Base-by-base conservation (phyloP, 352 stramenopile genomes). In the Phytophthora hybrid region DNA sequence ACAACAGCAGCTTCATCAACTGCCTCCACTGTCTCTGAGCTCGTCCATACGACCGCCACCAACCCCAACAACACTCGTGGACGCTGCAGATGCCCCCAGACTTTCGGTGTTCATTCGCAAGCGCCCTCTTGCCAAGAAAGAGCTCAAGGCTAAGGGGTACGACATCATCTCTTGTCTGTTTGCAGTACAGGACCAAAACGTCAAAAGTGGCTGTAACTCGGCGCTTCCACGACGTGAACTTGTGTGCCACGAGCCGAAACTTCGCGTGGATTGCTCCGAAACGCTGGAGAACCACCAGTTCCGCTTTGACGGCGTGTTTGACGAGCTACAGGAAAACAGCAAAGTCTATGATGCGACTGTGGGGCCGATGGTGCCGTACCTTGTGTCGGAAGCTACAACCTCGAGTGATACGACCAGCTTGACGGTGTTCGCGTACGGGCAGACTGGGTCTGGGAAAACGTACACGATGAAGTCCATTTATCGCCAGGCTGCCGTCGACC, bases 341-440 rank as follows among this genome's bases (percentile, higher is more conserved):
- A 79, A 97, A 16, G 89, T 99, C 16, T 99, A 99, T 75, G 53
- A 87, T 5, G 60, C 81, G 9, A 86, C 85, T 1, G 82, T 93
- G 3, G 84, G 84, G 0, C 85, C 85, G 0, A 76, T 92, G 63
- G 60, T 95, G 18, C 84, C 84, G 3, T 89, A 75, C 57, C 69
- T 93, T 31, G 44, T 82, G 34, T 66, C 59, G 1, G 26, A 66
- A 63, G 64, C 52, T 2, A 71, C 44, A 49, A 11, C 59, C 31
- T 74, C 66, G 0, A 44, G 29, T 23, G 37, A 91, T 46, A 76
- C 66, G 1, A 77, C 73, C 4, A 88, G 66, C 19, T 66, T 98
- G 0, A 99, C 97, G 0, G 92, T 98, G 23, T 99, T 99, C 82
- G 97, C 97, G 2, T 99, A 99, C 83, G 98, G 98, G 8, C 97